phyloP scores from a whole-genome alignment of 2,329 filamentous ascomycete genomes.

The Cladosporium sp. region DNA sequence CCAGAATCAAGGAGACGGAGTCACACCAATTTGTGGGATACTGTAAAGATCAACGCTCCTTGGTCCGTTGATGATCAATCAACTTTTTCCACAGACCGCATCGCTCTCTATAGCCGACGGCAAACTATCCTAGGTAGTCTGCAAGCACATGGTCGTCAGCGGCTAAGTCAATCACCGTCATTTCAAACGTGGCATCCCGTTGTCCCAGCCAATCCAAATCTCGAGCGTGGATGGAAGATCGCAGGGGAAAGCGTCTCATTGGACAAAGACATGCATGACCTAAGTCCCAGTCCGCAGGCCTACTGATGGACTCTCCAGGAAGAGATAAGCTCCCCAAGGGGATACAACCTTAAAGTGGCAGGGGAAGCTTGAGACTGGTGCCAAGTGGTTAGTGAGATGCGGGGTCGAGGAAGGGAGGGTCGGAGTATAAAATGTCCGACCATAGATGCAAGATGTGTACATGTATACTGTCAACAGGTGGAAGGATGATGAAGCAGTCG shows the following conservation, averaged over 20 bases:
- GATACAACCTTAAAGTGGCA: not conserved
- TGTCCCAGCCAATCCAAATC: not conserved
- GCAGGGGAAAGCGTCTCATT: not conserved
- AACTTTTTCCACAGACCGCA: too few species aligned
- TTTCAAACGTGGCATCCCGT: not conserved
- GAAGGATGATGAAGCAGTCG: too few species aligned
- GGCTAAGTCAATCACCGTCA: not conserved
- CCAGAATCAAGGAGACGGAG: too few species aligned
- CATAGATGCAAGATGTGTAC: too few species aligned
- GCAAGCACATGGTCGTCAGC: not conserved
- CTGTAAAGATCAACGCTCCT: too few species aligned
- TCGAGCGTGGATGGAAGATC: not conserved
- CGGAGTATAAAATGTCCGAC: slow-evolving; percentile 1
- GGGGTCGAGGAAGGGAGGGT: not conserved
- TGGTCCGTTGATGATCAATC: too few species aligned
- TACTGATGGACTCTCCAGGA: not conserved
- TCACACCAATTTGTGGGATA: too few species aligned
- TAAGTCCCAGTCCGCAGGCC: not conserved
- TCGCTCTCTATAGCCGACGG: too few species aligned
- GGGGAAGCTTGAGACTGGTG: not conserved
- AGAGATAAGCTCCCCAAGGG: slow-evolving; percentile 9
- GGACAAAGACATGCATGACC: not conserved
- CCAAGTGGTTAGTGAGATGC: not conserved
- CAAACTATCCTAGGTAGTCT: too few species aligned
- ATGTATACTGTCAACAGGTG: too few species aligned